A percentile compares a stretch with the other conserved stretches of the same genome.
phyloP scores from a whole-genome alignment of 441 rosid genomes.

The Pelargonium fulgidum region DNA sequence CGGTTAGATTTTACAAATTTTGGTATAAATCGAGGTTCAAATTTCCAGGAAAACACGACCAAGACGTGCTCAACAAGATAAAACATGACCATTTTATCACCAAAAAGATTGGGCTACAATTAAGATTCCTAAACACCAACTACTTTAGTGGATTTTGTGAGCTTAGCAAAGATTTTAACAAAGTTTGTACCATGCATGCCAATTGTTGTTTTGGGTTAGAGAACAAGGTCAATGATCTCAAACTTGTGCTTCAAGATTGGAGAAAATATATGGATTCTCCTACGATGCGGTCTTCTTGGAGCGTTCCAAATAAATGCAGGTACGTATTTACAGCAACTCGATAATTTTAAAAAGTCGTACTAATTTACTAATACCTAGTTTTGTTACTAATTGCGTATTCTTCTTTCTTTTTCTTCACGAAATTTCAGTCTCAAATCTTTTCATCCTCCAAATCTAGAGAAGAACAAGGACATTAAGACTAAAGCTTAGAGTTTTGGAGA shows the following conservation, averaged over 20 bases:
- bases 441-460: no score
- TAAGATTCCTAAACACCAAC: constrained; percentile 26
- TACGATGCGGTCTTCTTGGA: constrained; percentile 8
- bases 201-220: constrained; percentile 28
- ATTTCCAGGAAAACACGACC: constrained; percentile 23
- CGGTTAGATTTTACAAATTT: constrained; percentile 24
- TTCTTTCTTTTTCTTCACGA: no score
- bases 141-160: constrained; percentile 27
- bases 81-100: constrained; percentile 14
- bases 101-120: constrained; percentile 1
- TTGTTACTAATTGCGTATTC: no score
- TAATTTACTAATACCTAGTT: no score
- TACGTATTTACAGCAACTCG: background rate
- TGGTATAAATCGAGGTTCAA: constrained; percentile 22
- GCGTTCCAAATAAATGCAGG: constrained; percentile 18
- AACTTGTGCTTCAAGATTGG: constrained; percentile 21
- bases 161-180: constrained; percentile 17
- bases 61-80: constrained; percentile 29
- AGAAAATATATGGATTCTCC: constrained; percentile 12
- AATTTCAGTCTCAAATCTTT: no score
- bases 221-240: constrained; percentile 23
- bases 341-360: no score
- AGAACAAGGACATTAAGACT: no score
- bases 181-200: constrained; percentile 30
- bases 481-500: no score